Evolutionary conservation across 108 stramenopile species (phyloP).

Genomic region (Discostella pseudostelligera): DNA sequence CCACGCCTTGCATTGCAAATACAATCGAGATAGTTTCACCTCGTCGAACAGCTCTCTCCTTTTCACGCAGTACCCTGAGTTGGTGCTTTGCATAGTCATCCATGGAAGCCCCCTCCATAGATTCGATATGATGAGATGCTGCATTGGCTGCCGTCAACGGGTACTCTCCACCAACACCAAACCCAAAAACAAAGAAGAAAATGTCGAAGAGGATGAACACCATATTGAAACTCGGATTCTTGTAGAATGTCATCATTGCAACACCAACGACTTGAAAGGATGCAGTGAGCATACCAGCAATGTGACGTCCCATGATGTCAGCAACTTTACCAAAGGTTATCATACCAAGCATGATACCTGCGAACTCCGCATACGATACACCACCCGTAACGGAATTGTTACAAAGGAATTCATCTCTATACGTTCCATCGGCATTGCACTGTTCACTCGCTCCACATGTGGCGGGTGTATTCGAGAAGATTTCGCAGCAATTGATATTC

Average conservation of each 20-base stretch:
- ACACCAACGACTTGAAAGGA: background rate
- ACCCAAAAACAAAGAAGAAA: slow-evolving; percentile 34
- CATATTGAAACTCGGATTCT: background rate
- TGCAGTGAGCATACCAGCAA: slow-evolving; percentile 17
- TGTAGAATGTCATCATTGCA: slow-evolving; percentile 17
- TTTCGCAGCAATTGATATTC: slow-evolving; percentile 1
- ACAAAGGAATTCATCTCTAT: slow-evolving; percentile 2
- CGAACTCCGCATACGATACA: slow-evolving; percentile 31
- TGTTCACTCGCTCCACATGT: background rate
- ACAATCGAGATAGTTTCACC: slow-evolving; percentile 34
- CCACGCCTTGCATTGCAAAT: slow-evolving; percentile 43
- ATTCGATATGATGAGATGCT: slow-evolving; percentile 23
- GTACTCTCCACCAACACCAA: slow-evolving; percentile 44
- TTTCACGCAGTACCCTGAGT: slow-evolving; percentile 7
- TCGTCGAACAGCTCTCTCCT: slow-evolving; percentile 6
- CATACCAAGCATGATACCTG: slow-evolving; percentile 42
- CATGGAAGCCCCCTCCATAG: slow-evolving; percentile 11
- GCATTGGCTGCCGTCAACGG: slow-evolving; percentile 25
- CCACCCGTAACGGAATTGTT: background rate
- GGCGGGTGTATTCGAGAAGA: slow-evolving; percentile 1
- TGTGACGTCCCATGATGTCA: slow-evolving; percentile 13
- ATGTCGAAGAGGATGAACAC: slow-evolving; percentile 11
- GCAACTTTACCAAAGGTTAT: slow-evolving; percentile 22
- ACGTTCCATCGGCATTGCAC: slow-evolving; percentile 13
- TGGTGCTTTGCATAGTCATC: slow-evolving; percentile 21